These are phyloP conservation scores for Epichloe amarillans DNA, from an alignment of 2,329 filamentous ascomycete species.

Conservation along the genomic window DNA sequence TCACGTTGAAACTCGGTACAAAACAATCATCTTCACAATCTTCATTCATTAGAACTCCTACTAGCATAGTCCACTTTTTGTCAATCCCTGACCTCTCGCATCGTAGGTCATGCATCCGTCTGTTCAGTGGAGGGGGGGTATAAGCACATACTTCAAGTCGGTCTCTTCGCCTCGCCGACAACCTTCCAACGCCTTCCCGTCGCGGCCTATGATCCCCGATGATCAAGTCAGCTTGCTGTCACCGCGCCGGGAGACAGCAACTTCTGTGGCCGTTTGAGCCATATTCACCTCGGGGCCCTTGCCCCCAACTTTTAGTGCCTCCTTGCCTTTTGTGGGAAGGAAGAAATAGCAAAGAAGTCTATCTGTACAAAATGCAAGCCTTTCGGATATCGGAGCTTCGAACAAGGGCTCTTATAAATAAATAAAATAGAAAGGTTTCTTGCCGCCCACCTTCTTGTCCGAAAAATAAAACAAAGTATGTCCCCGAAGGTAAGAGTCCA, in stretches of 20 bases:
- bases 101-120: conserved; percentile 18
- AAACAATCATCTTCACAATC: not conserved
- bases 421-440: not conserved
- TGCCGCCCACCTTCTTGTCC: conserved; percentile 3
- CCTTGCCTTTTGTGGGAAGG: conserved; percentile 18
- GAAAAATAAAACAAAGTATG: conserved; percentile 2
- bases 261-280: conserved; percentile 3
- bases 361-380: conserved; percentile 26
- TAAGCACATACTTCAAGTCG: conserved; percentile 24
- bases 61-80: conserved; percentile 19
- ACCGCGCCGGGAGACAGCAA: conserved; percentile 3
- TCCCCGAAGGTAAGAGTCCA: conserved; percentile 2
- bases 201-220: not conserved
- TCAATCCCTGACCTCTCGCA: conserved; percentile 22
- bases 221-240: conserved; percentile 1
- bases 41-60: conserved; percentile 22
- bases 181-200: conserved; percentile 25
- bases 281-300: conserved; percentile 15
- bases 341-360: conserved; percentile 28
- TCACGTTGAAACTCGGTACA: not conserved
- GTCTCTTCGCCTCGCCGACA: conserved; percentile 22
- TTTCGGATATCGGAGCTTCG: conserved; percentile 2
- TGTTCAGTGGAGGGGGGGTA: conserved; percentile 24
- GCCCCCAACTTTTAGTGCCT: conserved; percentile 20
- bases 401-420: not conserved